phyloP scores from a whole-genome alignment of 495 filamentous ascomycete species.

The Amphirosellinia nigrospora region DNA sequence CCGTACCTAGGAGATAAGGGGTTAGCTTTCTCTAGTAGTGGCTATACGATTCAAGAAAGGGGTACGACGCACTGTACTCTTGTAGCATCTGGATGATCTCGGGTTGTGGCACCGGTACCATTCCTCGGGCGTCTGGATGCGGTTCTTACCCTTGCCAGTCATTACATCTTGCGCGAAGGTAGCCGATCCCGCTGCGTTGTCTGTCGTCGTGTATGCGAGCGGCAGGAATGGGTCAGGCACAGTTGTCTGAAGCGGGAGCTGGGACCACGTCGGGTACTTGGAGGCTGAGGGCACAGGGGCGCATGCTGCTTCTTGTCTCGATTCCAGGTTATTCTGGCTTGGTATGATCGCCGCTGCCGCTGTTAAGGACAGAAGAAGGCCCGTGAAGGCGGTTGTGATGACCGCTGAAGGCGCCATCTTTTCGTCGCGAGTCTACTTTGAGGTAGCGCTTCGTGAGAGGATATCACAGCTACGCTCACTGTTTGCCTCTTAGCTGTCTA shows the following conservation, averaged over 20 bases:
- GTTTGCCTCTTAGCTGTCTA: too few species aligned
- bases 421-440: neutral
- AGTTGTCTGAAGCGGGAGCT: constrained; percentile 48
- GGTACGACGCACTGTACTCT: constrained; percentile 50
- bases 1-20: constrained; percentile 41
- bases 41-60: neutral
- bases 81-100: constrained; percentile 59
- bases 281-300: constrained; percentile 45
- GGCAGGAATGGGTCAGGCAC: constrained; percentile 59
- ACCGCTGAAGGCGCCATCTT: neutral
- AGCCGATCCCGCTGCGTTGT: constrained; percentile 41
- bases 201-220: constrained; percentile 50
- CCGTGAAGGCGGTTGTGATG: neutral
- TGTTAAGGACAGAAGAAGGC: neutral
- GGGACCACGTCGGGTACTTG: constrained; percentile 46
- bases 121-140: constrained; percentile 53
- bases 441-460: neutral
- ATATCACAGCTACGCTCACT: neutral
- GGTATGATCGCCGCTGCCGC: constrained; percentile 18
- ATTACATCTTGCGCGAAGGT: constrained; percentile 46
- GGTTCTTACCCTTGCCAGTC: constrained; percentile 46
- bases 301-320: constrained; percentile 34
- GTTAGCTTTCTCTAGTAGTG: neutral
- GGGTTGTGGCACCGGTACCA: constrained; percentile 60
- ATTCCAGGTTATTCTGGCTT: neutral